A percentile compares a stretch with the other conserved stretches of the same genome.
Evolutionary conservation across 305 asterid genomes (phyloP).

Genomic region (Euphrasia arctica): DNA sequence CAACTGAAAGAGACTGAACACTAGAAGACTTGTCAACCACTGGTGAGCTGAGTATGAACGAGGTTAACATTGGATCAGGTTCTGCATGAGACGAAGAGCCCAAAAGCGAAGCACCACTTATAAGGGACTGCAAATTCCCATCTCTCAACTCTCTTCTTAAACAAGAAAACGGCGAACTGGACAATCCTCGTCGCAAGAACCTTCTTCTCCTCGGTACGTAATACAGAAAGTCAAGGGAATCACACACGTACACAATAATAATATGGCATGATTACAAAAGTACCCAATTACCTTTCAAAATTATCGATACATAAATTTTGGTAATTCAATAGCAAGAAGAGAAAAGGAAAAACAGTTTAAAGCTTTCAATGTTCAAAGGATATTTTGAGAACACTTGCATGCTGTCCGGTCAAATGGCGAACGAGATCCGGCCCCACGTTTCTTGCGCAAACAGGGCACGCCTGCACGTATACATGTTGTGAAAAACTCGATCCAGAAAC

Average conservation of each 20-base stretch:
- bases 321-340: conserved; percentile 1
- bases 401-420: conserved; percentile 82
- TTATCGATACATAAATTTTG: too few species aligned
- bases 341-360: neutral
- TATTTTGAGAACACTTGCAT: conserved; percentile 72
- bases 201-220: conserved; percentile 79
- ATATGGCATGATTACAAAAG: neutral
- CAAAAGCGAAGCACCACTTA: conserved; percentile 48
- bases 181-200: conserved; percentile 43
- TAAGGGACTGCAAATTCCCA: conserved; percentile 61
- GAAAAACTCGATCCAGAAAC: neutral
- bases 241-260: neutral
- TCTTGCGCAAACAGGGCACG: conserved; percentile 81
- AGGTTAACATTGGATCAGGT: conserved; percentile 64
- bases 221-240: conserved; percentile 44
- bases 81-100: conserved; percentile 45
- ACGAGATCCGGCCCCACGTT: conserved; percentile 67
- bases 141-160: conserved; percentile 64
- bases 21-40: conserved; percentile 36
- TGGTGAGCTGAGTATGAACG: conserved; percentile 61
- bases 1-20: conserved; percentile 37
- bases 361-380: conserved; percentile 41
- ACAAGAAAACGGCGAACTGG: conserved; percentile 42
- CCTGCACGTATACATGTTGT: conserved; percentile 38
- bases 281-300: too few species aligned